Base-by-base conservation (phyloP, 768 basidiomycete genomes). In the Rhodotorula diobovata region DNA sequence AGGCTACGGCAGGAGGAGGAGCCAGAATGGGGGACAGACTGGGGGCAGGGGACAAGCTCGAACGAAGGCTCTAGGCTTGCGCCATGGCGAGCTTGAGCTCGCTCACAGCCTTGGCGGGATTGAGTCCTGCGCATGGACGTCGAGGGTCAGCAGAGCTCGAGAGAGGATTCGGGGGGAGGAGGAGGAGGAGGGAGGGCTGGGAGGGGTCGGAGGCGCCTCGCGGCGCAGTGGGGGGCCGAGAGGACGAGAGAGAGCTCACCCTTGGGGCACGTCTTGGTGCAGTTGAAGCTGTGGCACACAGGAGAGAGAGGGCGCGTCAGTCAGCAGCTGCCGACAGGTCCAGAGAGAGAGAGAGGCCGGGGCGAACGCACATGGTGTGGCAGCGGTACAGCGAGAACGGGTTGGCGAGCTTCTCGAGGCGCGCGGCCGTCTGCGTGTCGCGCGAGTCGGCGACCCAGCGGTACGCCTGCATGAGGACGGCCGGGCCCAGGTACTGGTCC, bases 401-500 rank as follows among this genome's bases (percentile, higher is more conserved):
- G 82, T 99, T 99, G 83, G 97, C 91, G 75, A 99, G 85, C 78
- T 87, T 88, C 80, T 93, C 93, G 85, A 89, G 93, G 70, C 95
- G 86, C 79, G 92, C 84, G 4, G 87, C 85, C 20, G 85, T 85
- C 79, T 90, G 85, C 32, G 87, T 80, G 80, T 98, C 95, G 76
- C 95, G 84, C 58, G 92, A 95, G 80, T 98, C 95, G 1, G 94
- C 93, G 79, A 99, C 95, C 95, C 95, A 98, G 76, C 94, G 85
- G 82, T 97, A 96, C 45, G 71, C 70, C 59, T 73, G 76, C 64
- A 68, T 73, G 77, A 97, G 83, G 0, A 93, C 93, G 2, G 95
- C 95, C 12, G 95, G 95, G 46, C 95, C 94, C 51, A 99, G 89
- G 81, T 99, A 99, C 81, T 93, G 90, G 79, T 97, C 93, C 82